A percentile compares a stretch with the other conserved stretches of the same genome.
Conservation (phyloP, 1,139 yeast species). For the Geotrichum klebahnii region DNA sequence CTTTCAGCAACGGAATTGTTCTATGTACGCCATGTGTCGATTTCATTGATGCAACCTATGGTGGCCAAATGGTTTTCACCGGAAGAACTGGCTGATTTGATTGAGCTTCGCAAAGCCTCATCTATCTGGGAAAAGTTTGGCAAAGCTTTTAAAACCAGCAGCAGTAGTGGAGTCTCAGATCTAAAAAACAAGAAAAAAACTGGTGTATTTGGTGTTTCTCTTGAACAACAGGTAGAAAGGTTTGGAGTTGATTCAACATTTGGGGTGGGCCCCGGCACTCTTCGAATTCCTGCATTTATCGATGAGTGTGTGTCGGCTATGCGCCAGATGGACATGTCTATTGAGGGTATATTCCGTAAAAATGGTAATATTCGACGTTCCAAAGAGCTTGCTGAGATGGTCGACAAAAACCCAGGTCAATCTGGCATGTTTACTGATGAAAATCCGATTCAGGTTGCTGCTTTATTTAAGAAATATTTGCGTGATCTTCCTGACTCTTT, state of each 20-base stretch:
- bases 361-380: conserved; percentile 90
- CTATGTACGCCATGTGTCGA: conserved; percentile 63
- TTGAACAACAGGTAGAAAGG: conserved; percentile 64
- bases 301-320: conserved; percentile 83
- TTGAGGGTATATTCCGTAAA: conserved; percentile 92
- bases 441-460: conserved; percentile 89
- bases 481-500: conserved; percentile 92
- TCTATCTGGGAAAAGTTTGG: conserved; percentile 70
- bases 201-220: conserved; percentile 74
- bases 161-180: conserved; percentile 29
- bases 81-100: conserved; percentile 52
- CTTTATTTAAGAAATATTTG: conserved; percentile 82
- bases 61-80: conserved; percentile 42
- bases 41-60: conserved; percentile 51
- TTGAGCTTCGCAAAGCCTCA: conserved; percentile 53
- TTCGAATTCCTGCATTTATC: conserved; percentile 77
- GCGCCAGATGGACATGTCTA: conserved; percentile 90
- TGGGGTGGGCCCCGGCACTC: conserved; percentile 74
- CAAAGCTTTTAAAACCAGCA: conserved; percentile 41
- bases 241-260: conserved; percentile 84
- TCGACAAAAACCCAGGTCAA: conserved; percentile 69
- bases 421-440: conserved; percentile 73
- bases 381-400: conserved; percentile 66
- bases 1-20: conserved; percentile 58
- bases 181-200: conserved; percentile 33